A percentile compares a stretch with the other conserved stretches of the same genome.
phyloP scores from a whole-genome alignment of 768 basidiomycete genomes.

The Glaciozyma martinii region DNA sequence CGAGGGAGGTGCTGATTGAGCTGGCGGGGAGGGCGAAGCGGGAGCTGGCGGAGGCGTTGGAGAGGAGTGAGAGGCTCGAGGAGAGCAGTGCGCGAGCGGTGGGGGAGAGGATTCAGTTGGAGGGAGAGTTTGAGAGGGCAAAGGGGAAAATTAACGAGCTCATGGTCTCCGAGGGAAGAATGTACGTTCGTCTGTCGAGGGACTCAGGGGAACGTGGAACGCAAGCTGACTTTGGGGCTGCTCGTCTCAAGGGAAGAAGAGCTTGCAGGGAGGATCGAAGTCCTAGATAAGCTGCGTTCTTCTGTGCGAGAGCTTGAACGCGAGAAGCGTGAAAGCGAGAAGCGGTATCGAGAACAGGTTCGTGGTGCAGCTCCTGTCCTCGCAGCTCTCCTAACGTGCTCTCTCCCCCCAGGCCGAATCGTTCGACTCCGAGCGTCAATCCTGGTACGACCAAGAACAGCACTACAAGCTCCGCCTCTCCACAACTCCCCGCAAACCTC shows the following conservation, averaged over 20 bases:
- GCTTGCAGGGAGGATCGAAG: slow-evolving; percentile 68
- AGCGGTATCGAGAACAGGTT: slow-evolving; percentile 84
- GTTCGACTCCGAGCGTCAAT: slow-evolving; percentile 84
- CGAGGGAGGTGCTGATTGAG: background rate
- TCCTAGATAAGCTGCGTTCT: slow-evolving; percentile 66
- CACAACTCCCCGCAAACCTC: slow-evolving; percentile 48
- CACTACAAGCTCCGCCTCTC: slow-evolving; percentile 78
- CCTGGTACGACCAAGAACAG: slow-evolving; percentile 87
- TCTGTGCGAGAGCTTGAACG: slow-evolving; percentile 80
- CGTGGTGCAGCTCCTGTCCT: slow-evolving; percentile 24
- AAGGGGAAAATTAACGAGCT: slow-evolving; percentile 7
- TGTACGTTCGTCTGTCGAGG: background rate
- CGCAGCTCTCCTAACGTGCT: slow-evolving; percentile 22
- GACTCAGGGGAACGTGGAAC: too few relatives aligned
- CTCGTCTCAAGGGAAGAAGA: slow-evolving; percentile 58
- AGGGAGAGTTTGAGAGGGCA: background rate
- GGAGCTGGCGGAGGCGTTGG: background rate
- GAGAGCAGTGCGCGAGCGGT: background rate
- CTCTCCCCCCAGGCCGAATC: slow-evolving; percentile 55
- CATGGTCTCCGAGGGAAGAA: background rate
- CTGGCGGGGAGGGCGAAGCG: background rate
- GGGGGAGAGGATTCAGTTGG: background rate
- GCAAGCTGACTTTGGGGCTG: background rate
- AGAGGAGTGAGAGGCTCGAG: slow-evolving; percentile 4
- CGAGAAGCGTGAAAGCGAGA: slow-evolving; percentile 71